phyloP scores from a whole-genome alignment of 208 protist genomes.

The Trypanosoma caninum region DNA sequence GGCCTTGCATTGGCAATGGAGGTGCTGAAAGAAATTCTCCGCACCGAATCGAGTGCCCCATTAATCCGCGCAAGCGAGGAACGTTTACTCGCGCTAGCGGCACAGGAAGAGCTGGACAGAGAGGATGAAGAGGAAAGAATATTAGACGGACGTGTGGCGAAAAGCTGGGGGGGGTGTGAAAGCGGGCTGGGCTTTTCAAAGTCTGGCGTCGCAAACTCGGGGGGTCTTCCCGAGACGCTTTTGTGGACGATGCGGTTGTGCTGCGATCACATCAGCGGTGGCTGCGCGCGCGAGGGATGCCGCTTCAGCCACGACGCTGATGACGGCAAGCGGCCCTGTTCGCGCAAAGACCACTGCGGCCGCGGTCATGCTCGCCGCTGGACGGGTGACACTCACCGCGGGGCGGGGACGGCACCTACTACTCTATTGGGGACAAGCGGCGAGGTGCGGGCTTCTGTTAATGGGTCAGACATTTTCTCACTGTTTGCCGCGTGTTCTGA shows the following conservation, averaged over 20 bases:
- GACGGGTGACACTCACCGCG: constrained; percentile 24
- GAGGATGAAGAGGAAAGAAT: neutral
- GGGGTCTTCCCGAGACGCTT: constrained; percentile 34
- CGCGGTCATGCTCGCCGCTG: constrained; percentile 61
- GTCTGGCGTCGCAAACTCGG: neutral
- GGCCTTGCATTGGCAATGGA: constrained; percentile 64
- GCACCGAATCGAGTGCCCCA: constrained; percentile 54
- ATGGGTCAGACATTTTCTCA: constrained; percentile 9
- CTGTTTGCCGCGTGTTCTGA: constrained; percentile 32
- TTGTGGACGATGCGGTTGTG: constrained; percentile 67
- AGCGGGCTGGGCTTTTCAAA: neutral
- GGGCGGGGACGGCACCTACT: constrained; percentile 1
- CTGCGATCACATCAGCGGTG: constrained; percentile 54
- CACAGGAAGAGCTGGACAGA: constrained; percentile 5
- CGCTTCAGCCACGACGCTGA: constrained; percentile 68
- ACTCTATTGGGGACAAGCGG: constrained; percentile 10
- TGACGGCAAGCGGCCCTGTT: constrained; percentile 65
- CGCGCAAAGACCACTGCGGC: constrained; percentile 49
- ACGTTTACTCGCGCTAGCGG: constrained; percentile 29
- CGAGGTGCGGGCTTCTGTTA: constrained; percentile 9
- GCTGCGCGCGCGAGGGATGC: constrained; percentile 40
- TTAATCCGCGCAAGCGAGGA: constrained; percentile 73
- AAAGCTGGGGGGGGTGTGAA: neutral
- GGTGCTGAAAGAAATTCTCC: constrained; percentile 73
- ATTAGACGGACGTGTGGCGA: neutral